A percentile compares a stretch with the other conserved stretches of the same genome.
Evolutionary conservation across 176 grass and related monocot genomes (phyloP).

Genomic region (Carex parvula): DNA sequence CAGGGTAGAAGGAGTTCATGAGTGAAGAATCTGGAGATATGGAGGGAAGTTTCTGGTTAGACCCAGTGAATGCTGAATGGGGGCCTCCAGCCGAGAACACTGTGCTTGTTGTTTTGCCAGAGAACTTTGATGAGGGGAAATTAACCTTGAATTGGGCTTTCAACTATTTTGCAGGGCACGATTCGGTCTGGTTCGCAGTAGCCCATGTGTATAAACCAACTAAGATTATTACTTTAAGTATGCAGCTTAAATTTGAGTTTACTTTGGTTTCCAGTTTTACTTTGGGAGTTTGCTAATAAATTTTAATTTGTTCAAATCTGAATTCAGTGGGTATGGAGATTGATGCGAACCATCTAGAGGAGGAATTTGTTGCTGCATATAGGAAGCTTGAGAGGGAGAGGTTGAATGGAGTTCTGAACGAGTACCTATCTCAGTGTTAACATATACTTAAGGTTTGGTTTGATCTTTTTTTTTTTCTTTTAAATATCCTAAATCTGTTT

Average conservation of each 20-base stretch:
- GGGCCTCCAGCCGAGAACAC: conserved; percentile 11
- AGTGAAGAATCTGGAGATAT: conserved; percentile 5
- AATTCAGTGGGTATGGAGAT: conserved; percentile 25
- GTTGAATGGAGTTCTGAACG: conserved; percentile 20
- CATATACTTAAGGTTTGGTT: conserved; percentile 13
- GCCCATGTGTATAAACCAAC: conserved; percentile 4
- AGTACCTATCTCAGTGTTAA: conserved; percentile 22
- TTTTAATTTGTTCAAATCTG: neutral
- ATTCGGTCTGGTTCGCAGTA: conserved; percentile 14
- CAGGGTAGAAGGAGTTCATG: neutral
- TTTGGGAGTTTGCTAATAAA: neutral
- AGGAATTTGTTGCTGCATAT: conserved; percentile 11
- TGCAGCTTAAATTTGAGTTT: conserved; percentile 10
- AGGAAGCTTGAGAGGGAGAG: conserved; percentile 24
- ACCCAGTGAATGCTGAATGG: neutral
- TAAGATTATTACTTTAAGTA: conserved; percentile 16
- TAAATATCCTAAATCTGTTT: neutral
- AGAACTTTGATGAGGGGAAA: conserved; percentile 28
- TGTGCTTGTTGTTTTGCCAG: conserved; percentile 20
- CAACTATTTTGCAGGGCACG: conserved; percentile 7
- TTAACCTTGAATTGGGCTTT: conserved; percentile 23
- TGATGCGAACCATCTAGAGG: conserved; percentile 4
- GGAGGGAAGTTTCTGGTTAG: conserved; percentile 19
- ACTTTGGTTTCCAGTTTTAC: conserved; percentile 8
- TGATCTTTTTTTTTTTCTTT: neutral